Evolutionary conservation across 2,329 filamentous ascomycete genomes (phyloP), one percentile per base, ranked within the genome.

Genomic region (Sporothrix protearum): DNA sequence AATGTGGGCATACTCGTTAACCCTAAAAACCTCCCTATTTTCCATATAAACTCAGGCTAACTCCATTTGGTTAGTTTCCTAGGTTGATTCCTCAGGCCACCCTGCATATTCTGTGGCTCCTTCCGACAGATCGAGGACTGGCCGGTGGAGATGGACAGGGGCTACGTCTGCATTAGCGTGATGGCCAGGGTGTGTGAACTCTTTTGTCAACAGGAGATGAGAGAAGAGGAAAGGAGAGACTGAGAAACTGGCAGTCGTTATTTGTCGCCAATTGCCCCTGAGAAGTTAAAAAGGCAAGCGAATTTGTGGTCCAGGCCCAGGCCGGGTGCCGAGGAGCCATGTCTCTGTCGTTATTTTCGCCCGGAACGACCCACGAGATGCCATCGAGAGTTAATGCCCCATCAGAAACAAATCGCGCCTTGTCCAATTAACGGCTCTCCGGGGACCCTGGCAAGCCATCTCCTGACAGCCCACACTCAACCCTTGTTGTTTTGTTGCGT

Each of bases 101-200:
- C n/a, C n/a, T n/a, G n/a, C n/a, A n/a, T n/a, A n/a, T n/a, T n/a
- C n/a, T n/a, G n/a, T n/a, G n/a, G n/a, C n/a, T n/a, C n/a, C n/a
- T n/a, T n/a, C n/a, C n/a, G n/a, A n/a, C n/a, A n/a, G n/a, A n/a
- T 67, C 45, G 28, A 53, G 64, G 28, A 9, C 45, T 36, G 28
- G 28, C 64, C 45, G 19, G 64, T 51, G 64, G 64, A 53, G 64
- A 22, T 49, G 42, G 64, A 67, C 42, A 30, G 45, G 64, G 61
- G 42, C 39, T 45, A 12, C 39, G 61, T 47, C 61, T 30, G 39
- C 61, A 64, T 42, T 66, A 66, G 61, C 61, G 61, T 64, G n/a
- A n/a, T 64, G 36, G 59, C 39, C 36, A 64, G 59, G 59, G 59
- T 9, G 42, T 66, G 39, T 33, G 36, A n/a, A n/a, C 45, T 45